These are phyloP conservation scores for Rhodomyrtus psidioides DNA, from an alignment of 441 rosid genomes.

Conservation along the genomic window DNA sequence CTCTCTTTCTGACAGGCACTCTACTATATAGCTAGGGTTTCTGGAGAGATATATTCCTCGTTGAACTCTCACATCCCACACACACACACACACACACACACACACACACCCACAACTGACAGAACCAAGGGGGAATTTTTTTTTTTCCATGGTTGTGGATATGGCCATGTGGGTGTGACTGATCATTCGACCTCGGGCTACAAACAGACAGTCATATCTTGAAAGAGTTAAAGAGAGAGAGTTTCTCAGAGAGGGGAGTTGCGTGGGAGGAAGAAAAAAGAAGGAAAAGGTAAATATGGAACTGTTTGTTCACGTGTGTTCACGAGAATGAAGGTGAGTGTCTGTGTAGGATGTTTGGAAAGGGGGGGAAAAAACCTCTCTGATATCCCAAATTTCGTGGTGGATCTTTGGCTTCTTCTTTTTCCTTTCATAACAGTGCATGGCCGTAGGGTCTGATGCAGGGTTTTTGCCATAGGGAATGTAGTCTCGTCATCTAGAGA, in stretches of 20 bases:
- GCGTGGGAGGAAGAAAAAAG: neutral
- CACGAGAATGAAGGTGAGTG: neutral
- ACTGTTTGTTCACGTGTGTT: neutral
- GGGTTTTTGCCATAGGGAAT: neutral
- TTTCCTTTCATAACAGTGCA: neutral
- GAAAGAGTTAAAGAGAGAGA: neutral
- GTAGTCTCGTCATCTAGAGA: neutral
- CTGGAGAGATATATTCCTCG: constrained; percentile 1
- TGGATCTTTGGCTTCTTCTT: neutral
- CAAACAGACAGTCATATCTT: neutral
- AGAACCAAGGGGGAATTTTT: neutral
- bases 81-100: neutral
- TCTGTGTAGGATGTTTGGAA: neutral
- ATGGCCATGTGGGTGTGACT: neutral
- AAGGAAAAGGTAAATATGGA: neutral
- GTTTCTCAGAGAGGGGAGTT: neutral
- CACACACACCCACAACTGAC: no score
- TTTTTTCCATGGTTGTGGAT: neutral
- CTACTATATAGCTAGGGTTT: constrained; percentile 39
- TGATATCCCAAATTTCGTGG: neutral
- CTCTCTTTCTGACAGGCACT: constrained; percentile 3
- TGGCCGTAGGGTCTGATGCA: neutral
- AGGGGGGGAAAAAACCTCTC: neutral
- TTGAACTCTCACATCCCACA: constrained; percentile 20
- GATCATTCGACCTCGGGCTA: neutral